A percentile compares a stretch with the other conserved stretches of the same genome.
phyloP scores from a whole-genome alignment of 2,329 filamentous ascomycete species.

The Didymosphaeria variabile region DNA sequence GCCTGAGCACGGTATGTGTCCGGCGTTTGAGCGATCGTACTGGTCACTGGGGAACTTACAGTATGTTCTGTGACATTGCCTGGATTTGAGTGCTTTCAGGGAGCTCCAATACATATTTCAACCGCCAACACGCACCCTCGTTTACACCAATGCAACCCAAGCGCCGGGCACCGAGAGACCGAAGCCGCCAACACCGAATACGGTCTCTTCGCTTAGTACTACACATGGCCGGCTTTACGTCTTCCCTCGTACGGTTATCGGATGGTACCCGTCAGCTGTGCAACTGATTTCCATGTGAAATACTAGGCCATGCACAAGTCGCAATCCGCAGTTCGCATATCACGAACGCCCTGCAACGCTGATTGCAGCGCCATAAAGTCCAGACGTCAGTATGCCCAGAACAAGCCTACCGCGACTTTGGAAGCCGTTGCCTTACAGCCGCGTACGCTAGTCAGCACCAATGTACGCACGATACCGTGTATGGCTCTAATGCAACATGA shows the following conservation, averaged over 20 bases:
- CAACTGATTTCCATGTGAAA: not conserved
- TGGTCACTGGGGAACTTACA: too few relatives aligned
- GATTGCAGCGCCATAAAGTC: not conserved
- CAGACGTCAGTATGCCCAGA: not conserved
- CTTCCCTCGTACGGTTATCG: too few relatives aligned
- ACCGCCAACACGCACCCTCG: not conserved
- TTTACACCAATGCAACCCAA: not conserved
- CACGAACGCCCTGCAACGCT: not conserved
- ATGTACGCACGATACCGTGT: conserved; percentile 4
- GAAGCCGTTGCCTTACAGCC: too few relatives aligned
- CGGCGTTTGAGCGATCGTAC: too few relatives aligned
- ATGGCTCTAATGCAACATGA: not conserved
- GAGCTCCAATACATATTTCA: not conserved
- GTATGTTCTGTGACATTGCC: too few relatives aligned
- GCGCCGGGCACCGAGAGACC: not conserved
- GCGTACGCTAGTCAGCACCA: conserved; percentile 2
- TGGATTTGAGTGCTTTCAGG: too few relatives aligned
- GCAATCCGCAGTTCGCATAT: not conserved
- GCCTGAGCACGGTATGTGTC: too few relatives aligned
- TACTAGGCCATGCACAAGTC: not conserved
- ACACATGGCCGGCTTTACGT: not conserved
- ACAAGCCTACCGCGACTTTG: not conserved
- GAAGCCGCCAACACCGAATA: not conserved
- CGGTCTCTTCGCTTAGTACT: not conserved
- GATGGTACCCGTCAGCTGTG: too few relatives aligned